Base-by-base conservation (phyloP, 1,284 basidiomycete species). In the Heterobasidion annosum region DNA sequence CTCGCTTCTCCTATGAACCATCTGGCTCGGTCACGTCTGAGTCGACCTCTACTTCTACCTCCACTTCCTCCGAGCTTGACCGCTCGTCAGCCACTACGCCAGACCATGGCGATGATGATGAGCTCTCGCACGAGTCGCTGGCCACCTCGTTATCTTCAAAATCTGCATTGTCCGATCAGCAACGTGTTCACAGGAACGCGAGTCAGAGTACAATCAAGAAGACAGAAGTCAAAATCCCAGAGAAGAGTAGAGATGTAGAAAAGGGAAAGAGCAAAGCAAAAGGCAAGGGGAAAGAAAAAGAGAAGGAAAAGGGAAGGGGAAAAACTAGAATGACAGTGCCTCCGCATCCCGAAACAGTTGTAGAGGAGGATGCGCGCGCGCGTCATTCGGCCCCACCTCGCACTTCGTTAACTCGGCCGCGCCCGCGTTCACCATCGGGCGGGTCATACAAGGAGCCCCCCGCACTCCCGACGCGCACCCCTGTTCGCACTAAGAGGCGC, bases 401-500 rank as follows among this genome's bases (percentile, higher is more conserved):
- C 8, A 62, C 62, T 5, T 61, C 64, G 6, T 35, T 56, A 56
- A 43, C 62, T 48, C 58, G 9, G 63, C 60, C 34, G 62, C 63
- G 10, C 66, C 71, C 56, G 5, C 40, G 40, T 3, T 52, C 51
- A 15, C 51, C 51, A n/a, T 18, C 40, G 25, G 9, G 12, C 12
- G 19, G 25, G 19, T 65, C 65, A 7, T 61, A 65, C 25, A 75
- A 71, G 57, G 68, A 73, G 1, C 83, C 85, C 10, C 83, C 83
- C 1, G 68, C 74, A 1, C 74, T 78, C 59, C 82, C 83, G 48
- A 78, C 85, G 13, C 88, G 94, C 13, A 99, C 95, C 0, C 96
- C 95, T 0, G 91, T 89, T 3, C 82, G 94, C 8, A 98, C 95
- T 1, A 98, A 98, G 68, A 85, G 96, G 2, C 86, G 94, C 16